A percentile compares a stretch with the other conserved stretches of the same genome.
phyloP scores from a whole-genome alignment of 1,284 basidiomycete genomes.

The Ceratobasidium sp. region DNA sequence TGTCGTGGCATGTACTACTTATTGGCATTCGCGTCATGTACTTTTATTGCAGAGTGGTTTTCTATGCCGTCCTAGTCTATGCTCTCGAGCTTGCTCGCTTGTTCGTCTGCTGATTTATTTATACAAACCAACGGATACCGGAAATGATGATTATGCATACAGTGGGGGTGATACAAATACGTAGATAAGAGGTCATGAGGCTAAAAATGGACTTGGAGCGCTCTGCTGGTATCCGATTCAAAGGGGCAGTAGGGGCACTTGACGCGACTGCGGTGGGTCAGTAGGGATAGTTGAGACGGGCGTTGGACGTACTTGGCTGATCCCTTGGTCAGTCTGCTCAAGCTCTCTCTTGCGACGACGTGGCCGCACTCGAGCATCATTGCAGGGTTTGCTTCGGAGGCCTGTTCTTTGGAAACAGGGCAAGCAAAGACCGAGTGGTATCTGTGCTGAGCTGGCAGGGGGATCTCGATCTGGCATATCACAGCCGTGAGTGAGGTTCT shows the following conservation, averaged over 20 bases:
- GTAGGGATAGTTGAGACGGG: background rate
- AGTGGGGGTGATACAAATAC: conserved; percentile 4
- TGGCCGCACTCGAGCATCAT: conserved; percentile 98
- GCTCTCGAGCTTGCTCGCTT: too few species aligned
- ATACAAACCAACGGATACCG: conserved; percentile 26
- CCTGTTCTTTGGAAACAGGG: conserved; percentile 97
- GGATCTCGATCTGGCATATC: conserved; percentile 84
- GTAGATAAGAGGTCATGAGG: background rate
- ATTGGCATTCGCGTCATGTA: conserved; percentile 22
- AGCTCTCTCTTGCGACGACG: conserved; percentile 87
- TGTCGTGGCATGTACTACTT: conserved; percentile 14
- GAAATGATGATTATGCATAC: background rate
- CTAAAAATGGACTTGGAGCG: conserved; percentile 77
- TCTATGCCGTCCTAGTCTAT: background rate
- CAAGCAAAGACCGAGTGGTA: conserved; percentile 98
- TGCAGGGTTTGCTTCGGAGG: conserved; percentile 90
- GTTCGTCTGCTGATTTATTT: too few species aligned
- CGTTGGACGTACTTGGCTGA: conserved; percentile 68
- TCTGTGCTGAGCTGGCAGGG: conserved; percentile 80
- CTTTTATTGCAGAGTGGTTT: conserved; percentile 24
- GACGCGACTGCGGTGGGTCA: conserved; percentile 62
- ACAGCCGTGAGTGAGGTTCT: conserved; percentile 15
- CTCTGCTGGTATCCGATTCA: conserved; percentile 65
- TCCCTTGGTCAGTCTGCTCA: conserved; percentile 84
- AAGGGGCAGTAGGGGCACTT: conserved; percentile 91